Evolutionary conservation across 306 rosid species (phyloP).

Genomic region (Purshia tridentata): DNA sequence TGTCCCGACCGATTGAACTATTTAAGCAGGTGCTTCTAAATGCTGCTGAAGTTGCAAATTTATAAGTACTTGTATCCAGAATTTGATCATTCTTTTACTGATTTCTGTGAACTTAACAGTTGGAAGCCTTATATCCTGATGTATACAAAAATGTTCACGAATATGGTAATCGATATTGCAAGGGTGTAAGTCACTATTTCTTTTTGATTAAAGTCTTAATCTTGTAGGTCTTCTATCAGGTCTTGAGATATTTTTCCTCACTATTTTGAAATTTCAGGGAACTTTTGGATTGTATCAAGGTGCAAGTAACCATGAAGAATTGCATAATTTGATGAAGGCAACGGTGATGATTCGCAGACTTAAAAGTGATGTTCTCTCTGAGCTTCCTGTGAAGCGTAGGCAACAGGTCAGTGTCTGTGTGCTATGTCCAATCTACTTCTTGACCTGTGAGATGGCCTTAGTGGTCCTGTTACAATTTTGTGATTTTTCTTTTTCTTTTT

Average conservation of each 20-base stretch:
- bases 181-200: constrained; percentile 76
- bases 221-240: constrained; percentile 10
- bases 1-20: constrained; percentile 93
- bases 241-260: constrained; percentile 17
- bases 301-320: constrained; percentile 95
- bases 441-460: constrained; percentile 14
- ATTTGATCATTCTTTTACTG: constrained; percentile 26
- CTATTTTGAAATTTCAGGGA: constrained; percentile 52
- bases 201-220: constrained; percentile 12
- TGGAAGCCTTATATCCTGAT: constrained; percentile 94
- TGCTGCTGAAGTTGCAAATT: constrained; percentile 18
- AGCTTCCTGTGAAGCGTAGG: constrained; percentile 94
- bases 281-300: constrained; percentile 87
- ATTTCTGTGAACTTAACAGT: constrained; percentile 46
- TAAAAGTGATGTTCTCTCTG: constrained; percentile 83
- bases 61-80: constrained; percentile 16
- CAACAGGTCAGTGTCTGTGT: constrained; percentile 58
- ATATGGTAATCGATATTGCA: constrained; percentile 91
- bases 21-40: constrained; percentile 68
- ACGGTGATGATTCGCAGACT: constrained; percentile 95
- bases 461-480: constrained; percentile 5
- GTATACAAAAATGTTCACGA: constrained; percentile 84
- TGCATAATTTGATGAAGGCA: constrained; percentile 92
- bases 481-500: not conserved
- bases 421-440: constrained; percentile 3